Base-by-base conservation (phyloP, 176 grass and related monocot species). In the Luzula sylvatica region DNA sequence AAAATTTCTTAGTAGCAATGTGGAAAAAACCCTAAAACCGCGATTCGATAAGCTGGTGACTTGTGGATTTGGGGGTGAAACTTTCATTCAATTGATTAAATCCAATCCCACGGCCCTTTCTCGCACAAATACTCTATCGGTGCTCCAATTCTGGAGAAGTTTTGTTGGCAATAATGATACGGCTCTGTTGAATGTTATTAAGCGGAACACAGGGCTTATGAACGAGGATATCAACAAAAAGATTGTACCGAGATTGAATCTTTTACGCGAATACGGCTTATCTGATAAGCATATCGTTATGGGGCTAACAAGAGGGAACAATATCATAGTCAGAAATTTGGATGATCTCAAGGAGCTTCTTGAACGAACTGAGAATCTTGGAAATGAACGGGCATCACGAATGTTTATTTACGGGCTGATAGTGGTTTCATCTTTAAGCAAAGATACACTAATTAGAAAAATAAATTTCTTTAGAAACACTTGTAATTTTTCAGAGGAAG, bases 61-160 rank as follows among this genome's bases (percentile, higher is more conserved):
- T 28, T 12, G 13, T 1, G 50, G 50, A 0, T 53, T 53, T 15
- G 28, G 23, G 24, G 8, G 9, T 7, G 23, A 27, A 53, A 53
- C 28, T 7, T 21, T 79, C 12, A 6, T 3, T n/a, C 26, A 38
- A n/a, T 22, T 79, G 32, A 9, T 73, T 18, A 0, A 42, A 53
- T 14, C 6, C 30, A 22, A 14, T 26, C 42, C 71, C 8, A 3
- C 0, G 12, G 8, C 17, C 14, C 11, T 84, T 14, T 11, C 22
- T 21, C 13, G 7, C 26, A 11, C 42, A 40, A 15, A 59, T 38
- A 2, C 65, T 23, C 19, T 38, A 23, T 7, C 18, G 11, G 73
- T n/a, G 0, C 24, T 84, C 11, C 15, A 65, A 15, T 65, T 78
- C 48, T 61, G 40, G 16, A 55, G 50, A 15, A n/a, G 26, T 1